Base-by-base conservation (phyloP, 345 rosid genomes). In the Bruguiera gymnorhiza region DNA sequence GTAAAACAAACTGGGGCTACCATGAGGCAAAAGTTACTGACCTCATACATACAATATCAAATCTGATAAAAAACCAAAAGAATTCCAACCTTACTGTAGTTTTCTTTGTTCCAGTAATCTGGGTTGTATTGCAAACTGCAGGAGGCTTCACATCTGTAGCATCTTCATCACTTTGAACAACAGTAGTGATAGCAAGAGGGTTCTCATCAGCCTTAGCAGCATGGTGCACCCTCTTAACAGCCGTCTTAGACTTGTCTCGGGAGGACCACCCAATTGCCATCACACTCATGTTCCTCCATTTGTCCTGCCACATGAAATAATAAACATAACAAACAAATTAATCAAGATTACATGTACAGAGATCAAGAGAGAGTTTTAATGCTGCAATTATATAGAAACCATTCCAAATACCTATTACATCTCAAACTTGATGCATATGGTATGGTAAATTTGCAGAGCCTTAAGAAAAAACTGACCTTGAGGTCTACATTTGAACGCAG, bases 211-310 rank as follows among this genome's bases (percentile, higher is more conserved):
- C 85, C 75, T 74, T 86, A 50, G 84, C 68, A 61, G 79, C 74
- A 67, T 85, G 82, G 5, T 68, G 82, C 31, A 81, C 75, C 81
- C 89, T 86, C 74, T 83, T 95, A 54, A 89, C 65, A 60, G 93
- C 79, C 73, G 86, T 50, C 84, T 92, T 87, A 68, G 91, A 76
- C 79, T 86, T 92, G 31, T 92, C 96, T n/a, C 96, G 86, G 24
- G 98, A 83, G 58, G 86, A 86, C 91, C 88, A 95, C 7, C 99
- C 99, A 86, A 84, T 90, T 20, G 90, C 90, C 92, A 92, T 88
- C 72, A 88, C 97, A 78, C 96, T 88, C 96, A 95, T 89, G 75
- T 95, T 92, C 80, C 97, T 88, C 99, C 99, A 95, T 75, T 95
- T 95, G 78, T 95, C 97, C 99, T 92, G 73, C 72, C 73, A 43